Percentiles rank a stretch among this genome's conserved stretches.
phyloP scores from a whole-genome alignment of 78 protist genomes.

The Monosiga brevicollis region DNA sequence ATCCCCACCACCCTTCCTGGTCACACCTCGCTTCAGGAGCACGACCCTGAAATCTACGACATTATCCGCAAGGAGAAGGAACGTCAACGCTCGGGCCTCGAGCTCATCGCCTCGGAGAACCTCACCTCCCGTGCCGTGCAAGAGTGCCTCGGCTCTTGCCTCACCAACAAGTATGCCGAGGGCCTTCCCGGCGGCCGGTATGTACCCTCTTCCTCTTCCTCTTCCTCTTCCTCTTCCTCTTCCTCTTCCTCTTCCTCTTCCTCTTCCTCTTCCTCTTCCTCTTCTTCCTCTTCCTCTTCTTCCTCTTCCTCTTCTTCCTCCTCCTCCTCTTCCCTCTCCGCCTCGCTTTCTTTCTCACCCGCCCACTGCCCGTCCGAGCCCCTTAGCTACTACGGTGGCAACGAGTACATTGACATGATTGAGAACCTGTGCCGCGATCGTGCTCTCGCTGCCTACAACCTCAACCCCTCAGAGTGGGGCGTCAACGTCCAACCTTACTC shows the following conservation, averaged over 20 bases:
- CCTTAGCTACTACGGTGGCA: conserved; percentile 90
- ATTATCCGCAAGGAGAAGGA: conserved; percentile 80
- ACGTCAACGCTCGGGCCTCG: conserved; percentile 92
- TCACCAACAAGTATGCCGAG: conserved; percentile 99
- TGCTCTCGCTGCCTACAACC: conserved; percentile 81
- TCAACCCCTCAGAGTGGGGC: conserved; percentile 91
- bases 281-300: no score
- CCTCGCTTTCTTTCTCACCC: no score
- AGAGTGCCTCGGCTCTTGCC: conserved; percentile 92
- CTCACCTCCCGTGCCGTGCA: conserved; percentile 91
- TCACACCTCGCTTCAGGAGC: conserved; percentile 3
- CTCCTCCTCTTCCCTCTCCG: no score
- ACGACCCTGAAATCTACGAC: conserved; percentile 82
- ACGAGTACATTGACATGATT: conserved; percentile 83
- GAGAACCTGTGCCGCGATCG: conserved; percentile 87
- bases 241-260: no score
- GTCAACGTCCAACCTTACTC: conserved; percentile 97
- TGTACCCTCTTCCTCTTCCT: no score
- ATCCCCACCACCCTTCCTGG: not conserved
- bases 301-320: no score
- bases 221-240: no score
- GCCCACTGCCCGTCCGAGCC: no score
- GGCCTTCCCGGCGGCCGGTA: conserved; percentile 91
- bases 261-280: no score
- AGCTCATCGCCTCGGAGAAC: conserved; percentile 98